Evolutionary conservation across 129 eudicot species (phyloP), one percentile per base, ranked within the genome.

Genomic region (Ambrosia artemisiifolia): DNA sequence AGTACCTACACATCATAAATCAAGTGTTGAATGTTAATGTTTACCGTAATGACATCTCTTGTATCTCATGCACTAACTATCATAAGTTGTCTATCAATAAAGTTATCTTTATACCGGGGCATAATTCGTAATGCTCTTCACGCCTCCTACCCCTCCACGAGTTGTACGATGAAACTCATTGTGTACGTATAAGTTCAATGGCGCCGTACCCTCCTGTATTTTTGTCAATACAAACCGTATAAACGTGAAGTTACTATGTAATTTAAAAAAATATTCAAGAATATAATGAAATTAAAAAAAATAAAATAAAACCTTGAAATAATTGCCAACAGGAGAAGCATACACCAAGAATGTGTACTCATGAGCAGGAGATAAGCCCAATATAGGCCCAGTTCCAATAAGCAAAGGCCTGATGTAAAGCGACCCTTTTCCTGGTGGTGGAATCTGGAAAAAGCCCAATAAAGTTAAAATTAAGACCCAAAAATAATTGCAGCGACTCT

Each of bases 341-440:
- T 83, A 94, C 0, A 90, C 86, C 38, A 94, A 82, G 46, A 94
- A 94, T 10, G 97, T 94, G 71, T 84, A 90, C 48, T 87, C 98
- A 3, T 95, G 91, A 40, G 98, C 80, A 24, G 98, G 89, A 46
- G 92, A 85, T 66, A 94, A 49, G 57, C 98, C 98, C 66, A 94
- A 74, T 38, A 80, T 81, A 3, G 96, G 82, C 38, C 98, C 98
- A 61, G 72, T 94, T 59, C 98, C 98, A 2, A 94, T 74, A 9
- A 94, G 95, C 82, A 94, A 68, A 74, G 98, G 98, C 86, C 98
- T 85, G 40, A 94, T 57, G 65, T 94, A 94, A 12, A 94, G 84
- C n/a, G 95, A 85, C 36, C 97, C 98, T 84, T 85, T 90, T 56
- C 96, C 97, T 11, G 84, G 73, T 6, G 98, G 98, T 71, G 98